Conservation (phyloP, 2,329 filamentous ascomycete genomes). For the Colletotrichum sp. region DNA sequence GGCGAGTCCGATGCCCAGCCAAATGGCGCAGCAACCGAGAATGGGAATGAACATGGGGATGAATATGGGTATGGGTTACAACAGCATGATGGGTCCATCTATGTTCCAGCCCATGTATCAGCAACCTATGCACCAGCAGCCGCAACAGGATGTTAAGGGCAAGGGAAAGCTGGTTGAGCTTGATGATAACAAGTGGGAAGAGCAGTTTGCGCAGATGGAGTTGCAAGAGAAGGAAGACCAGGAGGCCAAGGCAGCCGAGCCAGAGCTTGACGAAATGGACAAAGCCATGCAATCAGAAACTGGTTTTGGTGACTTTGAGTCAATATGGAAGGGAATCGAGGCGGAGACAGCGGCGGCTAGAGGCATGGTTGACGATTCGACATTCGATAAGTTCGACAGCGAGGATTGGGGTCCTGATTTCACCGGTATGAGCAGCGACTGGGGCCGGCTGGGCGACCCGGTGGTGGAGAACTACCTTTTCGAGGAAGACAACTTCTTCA, state of each 20-base stretch:
- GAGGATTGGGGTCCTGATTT: constrained; percentile 77
- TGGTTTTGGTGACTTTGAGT: constrained; percentile 86
- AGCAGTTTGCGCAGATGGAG: constrained; percentile 91
- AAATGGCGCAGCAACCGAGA: constrained; percentile 47
- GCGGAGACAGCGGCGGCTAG: constrained; percentile 74
- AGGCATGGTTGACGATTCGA: constrained; percentile 70
- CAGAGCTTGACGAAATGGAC: constrained; percentile 89
- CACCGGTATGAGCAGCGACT: constrained; percentile 67
- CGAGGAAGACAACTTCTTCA: constrained; percentile 92
- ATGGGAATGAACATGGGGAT: constrained; percentile 57
- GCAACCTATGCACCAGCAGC: constrained; percentile 46
- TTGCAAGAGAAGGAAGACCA: constrained; percentile 62
- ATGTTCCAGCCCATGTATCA: constrained; percentile 60
- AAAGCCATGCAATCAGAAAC: constrained; percentile 69
- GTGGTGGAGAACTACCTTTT: constrained; percentile 91
- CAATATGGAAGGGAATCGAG: constrained; percentile 84
- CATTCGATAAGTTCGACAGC: constrained; percentile 73
- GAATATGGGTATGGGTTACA: constrained; percentile 60
- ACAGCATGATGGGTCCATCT: constrained; percentile 59
- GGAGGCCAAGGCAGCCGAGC: constrained; percentile 68
- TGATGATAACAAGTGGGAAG: constrained; percentile 94
- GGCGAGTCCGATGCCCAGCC: constrained; percentile 64
- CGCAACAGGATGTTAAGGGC: constrained; percentile 66
- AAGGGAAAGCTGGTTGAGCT: constrained; percentile 96
- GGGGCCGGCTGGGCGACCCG: constrained; percentile 69